Evolutionary conservation across 345 rosid genomes (phyloP).

Genomic region (Eucalyptus tenuipes): DNA sequence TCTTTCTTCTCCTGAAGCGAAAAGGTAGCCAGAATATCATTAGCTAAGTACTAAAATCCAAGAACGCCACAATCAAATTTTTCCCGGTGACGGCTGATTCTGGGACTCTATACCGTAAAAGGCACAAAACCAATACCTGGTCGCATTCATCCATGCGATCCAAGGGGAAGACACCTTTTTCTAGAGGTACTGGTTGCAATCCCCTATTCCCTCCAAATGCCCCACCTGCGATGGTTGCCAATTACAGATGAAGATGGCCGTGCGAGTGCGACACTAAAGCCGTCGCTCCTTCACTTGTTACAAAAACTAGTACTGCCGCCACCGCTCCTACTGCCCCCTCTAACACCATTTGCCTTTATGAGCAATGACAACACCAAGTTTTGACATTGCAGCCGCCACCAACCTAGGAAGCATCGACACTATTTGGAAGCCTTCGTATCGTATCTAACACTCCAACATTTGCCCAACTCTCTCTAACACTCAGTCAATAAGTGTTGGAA

Average conservation of each 20-base stretch:
- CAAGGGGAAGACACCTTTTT: conserved; percentile 82
- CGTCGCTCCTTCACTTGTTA: too few relatives aligned
- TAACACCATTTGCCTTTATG: not conserved
- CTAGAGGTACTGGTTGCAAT: conserved; percentile 78
- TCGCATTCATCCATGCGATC: conserved; percentile 83
- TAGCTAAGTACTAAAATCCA: too few relatives aligned
- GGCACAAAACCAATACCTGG: conserved; percentile 16
- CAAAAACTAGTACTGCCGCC: too few relatives aligned
- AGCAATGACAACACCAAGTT: too few relatives aligned
- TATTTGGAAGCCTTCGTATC: fast-evolving
- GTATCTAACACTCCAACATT: too few relatives aligned
- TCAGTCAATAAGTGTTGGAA: fast-evolving
- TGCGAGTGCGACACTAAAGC: too few relatives aligned
- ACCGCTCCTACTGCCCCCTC: not conserved
- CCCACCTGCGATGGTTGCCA: conserved; percentile 35
- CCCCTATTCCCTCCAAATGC: conserved; percentile 94
- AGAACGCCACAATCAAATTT: too few relatives aligned
- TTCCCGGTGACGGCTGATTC: not conserved
- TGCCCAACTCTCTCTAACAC: too few relatives aligned
- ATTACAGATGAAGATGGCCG: not conserved
- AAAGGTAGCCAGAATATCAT: not conserved
- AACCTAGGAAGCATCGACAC: too few relatives aligned
- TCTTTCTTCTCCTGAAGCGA: conserved; percentile 72
- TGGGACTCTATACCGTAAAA: not conserved
- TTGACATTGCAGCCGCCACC: too few relatives aligned